A percentile compares a stretch with the other conserved stretches of the same genome.
Conservation (phyloP, 768 basidiomycete genomes). For the Tricholoma terreum region DNA sequence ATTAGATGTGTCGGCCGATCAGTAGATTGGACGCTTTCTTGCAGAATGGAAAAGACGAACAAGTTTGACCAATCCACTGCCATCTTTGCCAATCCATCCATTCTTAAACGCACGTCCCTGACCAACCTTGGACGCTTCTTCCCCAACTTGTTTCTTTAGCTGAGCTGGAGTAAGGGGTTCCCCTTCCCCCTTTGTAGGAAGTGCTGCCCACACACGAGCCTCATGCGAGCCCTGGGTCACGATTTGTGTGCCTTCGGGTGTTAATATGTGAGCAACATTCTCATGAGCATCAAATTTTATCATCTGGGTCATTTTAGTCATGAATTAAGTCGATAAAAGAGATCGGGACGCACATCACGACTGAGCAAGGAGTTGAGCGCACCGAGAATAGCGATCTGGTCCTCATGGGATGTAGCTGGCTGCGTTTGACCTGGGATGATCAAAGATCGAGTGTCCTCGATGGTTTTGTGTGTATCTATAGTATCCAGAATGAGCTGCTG, state of each 20-base stretch:
- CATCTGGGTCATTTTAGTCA: slow-evolving; percentile 54
- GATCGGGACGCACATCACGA: slow-evolving; percentile 62
- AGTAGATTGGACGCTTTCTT: background rate
- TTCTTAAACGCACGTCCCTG: slow-evolving; percentile 97
- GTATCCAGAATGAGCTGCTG: slow-evolving; percentile 79
- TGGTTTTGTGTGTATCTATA: slow-evolving; percentile 51
- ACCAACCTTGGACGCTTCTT: slow-evolving; percentile 88
- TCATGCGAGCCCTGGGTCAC: slow-evolving; percentile 87
- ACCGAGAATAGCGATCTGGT: slow-evolving; percentile 81
- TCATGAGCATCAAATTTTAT: slow-evolving; percentile 79
- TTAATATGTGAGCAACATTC: slow-evolving; percentile 66
- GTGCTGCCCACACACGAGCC: slow-evolving; percentile 86
- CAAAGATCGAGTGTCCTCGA: slow-evolving; percentile 69
- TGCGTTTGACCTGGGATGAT: slow-evolving; percentile 59
- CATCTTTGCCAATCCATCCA: slow-evolving; percentile 94
- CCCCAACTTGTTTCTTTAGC: slow-evolving; percentile 75
- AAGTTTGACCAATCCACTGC: slow-evolving; percentile 78
- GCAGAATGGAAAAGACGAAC: slow-evolving; percentile 46
- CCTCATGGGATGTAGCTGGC: slow-evolving; percentile 64
- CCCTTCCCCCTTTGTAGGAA: slow-evolving; percentile 71
- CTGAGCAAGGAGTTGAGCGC: slow-evolving; percentile 88
- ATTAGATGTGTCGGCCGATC: slow-evolving; percentile 1
- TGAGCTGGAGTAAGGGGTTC: slow-evolving; percentile 61
- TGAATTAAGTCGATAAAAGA: slow-evolving; percentile 3
- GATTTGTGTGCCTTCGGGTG: slow-evolving; percentile 80